phyloP scores from a whole-genome alignment of 2,329 filamentous ascomycete genomes.

The Corynespora cassiicola region DNA sequence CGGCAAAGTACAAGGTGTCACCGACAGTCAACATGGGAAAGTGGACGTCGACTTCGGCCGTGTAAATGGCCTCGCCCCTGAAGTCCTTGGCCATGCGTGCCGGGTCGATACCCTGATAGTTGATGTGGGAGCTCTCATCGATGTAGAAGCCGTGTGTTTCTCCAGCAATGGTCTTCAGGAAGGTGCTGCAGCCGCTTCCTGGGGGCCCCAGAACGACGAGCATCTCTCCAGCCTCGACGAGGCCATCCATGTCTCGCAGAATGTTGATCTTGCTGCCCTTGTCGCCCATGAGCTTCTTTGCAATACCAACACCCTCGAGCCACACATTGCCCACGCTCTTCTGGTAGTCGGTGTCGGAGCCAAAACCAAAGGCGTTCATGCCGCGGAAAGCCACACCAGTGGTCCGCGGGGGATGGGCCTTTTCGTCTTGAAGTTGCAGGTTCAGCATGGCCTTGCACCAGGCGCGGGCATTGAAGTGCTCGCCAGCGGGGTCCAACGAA shows the following conservation, averaged over 20 bases:
- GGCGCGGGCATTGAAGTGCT: constrained; percentile 55
- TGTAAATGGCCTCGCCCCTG: constrained; percentile 86
- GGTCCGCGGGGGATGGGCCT: constrained; percentile 50
- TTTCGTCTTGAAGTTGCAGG: constrained; percentile 49
- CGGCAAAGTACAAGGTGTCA: constrained; percentile 80
- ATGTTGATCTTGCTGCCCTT: constrained; percentile 64
- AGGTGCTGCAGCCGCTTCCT: constrained; percentile 75
- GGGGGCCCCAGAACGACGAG: constrained; percentile 76
- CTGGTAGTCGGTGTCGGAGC: constrained; percentile 57
- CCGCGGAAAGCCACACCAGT: constrained; percentile 55
- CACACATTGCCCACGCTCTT: constrained; percentile 57
- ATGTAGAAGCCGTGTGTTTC: constrained; percentile 82
- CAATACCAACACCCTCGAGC: constrained; percentile 47
- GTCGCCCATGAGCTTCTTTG: constrained; percentile 42
- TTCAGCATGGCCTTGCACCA: constrained; percentile 60
- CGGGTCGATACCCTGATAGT: constrained; percentile 79
- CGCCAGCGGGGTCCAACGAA: constrained; percentile 52
- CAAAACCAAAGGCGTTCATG: constrained; percentile 58
- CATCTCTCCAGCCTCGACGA: constrained; percentile 76
- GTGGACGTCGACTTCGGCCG: constrained; percentile 82
- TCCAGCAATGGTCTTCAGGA: constrained; percentile 83
- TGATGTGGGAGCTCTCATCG: constrained; percentile 74
- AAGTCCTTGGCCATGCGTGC: constrained; percentile 79
- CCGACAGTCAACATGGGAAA: constrained; percentile 80
- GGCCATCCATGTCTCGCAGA: constrained; percentile 69